phyloP scores from a whole-genome alignment of 176 grass and related monocot genomes.

The Ananas comosus region DNA sequence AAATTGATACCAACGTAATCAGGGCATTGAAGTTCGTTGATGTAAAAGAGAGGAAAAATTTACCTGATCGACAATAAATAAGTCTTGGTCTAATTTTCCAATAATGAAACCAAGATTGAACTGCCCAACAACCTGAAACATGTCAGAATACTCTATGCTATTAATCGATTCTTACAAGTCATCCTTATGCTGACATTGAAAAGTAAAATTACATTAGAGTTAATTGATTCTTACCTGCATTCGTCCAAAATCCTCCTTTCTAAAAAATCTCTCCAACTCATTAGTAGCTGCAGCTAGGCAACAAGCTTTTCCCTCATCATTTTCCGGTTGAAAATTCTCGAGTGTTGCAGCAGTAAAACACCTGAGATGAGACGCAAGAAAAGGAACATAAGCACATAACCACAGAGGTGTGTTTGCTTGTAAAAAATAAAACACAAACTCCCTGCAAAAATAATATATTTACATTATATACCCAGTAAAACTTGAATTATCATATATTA shows the following conservation, averaged over 20 bases:
- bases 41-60: constrained; percentile 7
- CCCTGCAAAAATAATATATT: background rate
- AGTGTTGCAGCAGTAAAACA: constrained; percentile 70
- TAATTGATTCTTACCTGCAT: constrained; percentile 58
- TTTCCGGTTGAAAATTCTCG: constrained; percentile 49
- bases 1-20: background rate
- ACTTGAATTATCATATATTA: background rate
- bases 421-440: background rate
- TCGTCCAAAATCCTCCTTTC: constrained; percentile 86
- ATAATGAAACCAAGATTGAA: constrained; percentile 99
- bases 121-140: constrained; percentile 78
- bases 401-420: too few relatives aligned
- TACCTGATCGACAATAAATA: constrained; percentile 99
- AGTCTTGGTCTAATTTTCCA: constrained; percentile 72
- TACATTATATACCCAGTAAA: background rate
- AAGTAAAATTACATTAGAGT: background rate
- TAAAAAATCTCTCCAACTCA: constrained; percentile 85
- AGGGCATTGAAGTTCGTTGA: constrained; percentile 1
- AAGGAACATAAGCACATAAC: too few relatives aligned
- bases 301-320: constrained; percentile 49
- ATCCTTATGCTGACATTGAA: background rate
- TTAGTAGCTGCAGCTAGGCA: constrained; percentile 60
- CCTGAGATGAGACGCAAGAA: constrained; percentile 23
- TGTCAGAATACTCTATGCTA: background rate
- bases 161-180: background rate